Evolutionary conservation across 257 asterid genomes (phyloP).

Genomic region (Solanum habrochaites): DNA sequence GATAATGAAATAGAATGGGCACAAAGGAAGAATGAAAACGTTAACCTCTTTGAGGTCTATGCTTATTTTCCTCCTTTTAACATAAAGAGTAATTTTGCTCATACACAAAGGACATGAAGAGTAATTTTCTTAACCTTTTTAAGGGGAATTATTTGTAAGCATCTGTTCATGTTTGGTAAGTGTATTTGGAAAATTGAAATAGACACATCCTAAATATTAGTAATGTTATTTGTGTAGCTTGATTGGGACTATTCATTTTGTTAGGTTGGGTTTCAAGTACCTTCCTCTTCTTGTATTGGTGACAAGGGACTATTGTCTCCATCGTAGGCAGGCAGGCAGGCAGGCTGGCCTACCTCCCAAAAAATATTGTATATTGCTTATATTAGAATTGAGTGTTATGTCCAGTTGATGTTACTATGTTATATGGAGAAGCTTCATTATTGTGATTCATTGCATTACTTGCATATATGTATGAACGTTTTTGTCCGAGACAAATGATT

Average conservation of each 20-base stretch:
- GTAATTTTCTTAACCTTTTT: neutral
- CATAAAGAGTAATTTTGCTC: neutral
- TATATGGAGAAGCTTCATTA: neutral
- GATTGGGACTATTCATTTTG: neutral
- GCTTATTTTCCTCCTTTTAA: neutral
- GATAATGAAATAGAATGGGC: neutral
- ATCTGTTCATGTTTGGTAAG: neutral
- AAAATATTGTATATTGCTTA: neutral
- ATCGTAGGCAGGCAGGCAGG: neutral
- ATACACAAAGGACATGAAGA: neutral
- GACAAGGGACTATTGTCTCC: neutral
- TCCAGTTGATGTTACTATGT: neutral
- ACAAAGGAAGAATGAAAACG: neutral
- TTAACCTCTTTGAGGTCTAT: neutral
- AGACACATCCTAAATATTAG: neutral
- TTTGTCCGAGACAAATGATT: neutral
- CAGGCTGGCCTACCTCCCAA: neutral
- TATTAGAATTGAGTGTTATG: neutral
- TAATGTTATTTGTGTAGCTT: neutral
- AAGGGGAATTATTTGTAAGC: neutral
- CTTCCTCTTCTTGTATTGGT: neutral
- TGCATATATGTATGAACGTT: neutral
- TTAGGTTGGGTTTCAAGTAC: neutral
- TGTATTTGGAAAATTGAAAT: neutral
- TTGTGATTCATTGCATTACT: neutral